Evolutionary conservation across 2,329 filamentous ascomycete genomes (phyloP), one percentile per base, ranked within the genome.

Genomic region (Fusarium acutatum): DNA sequence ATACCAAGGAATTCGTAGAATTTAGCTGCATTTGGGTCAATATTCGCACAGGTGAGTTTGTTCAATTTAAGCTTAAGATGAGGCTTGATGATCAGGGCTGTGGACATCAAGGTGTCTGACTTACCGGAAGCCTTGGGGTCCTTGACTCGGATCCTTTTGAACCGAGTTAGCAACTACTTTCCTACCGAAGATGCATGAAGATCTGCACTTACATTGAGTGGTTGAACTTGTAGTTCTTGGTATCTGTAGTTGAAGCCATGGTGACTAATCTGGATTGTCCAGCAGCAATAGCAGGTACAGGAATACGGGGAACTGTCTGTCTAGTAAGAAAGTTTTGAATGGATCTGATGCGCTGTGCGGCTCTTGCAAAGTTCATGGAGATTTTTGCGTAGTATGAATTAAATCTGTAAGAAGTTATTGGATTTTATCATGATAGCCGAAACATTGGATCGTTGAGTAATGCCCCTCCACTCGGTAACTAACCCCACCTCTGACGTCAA

Each of bases 1-100:
- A 98, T 91, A 77, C 96, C 96, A 24, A 99, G 89, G 82, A 94
- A 93, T 81, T 97, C 92, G 84, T 98, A 99, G 84, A 97, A 99
- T 76, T 96, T 93, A 83, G 98, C 91, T 89, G 80, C 12, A 30
- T 30, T 38, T 37, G 22, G n/a, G 69, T 74, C 35, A 75, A 59
- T 28, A 17, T 26, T 5, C 22, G 60, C 43, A 32, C 46, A 28
- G 40, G 14, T 38, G 26, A 49, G 37, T 17, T 40, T 17, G 22
- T 26, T 47, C 28, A 24, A 28, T 43, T 57, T 64, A 40, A 24
- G 54, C 46, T 54, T 53, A 47, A 38, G 35, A 28, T 28, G 47
- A 52, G 46, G 15, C 65, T 40, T 37, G 28, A 32, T 68, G 17
- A 10, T 57, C 30, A 24, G 37, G 40, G 40, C 56, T 37, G 44